Base-by-base conservation (phyloP, 495 filamentous ascomycete species). In the Niebla homalea region DNA sequence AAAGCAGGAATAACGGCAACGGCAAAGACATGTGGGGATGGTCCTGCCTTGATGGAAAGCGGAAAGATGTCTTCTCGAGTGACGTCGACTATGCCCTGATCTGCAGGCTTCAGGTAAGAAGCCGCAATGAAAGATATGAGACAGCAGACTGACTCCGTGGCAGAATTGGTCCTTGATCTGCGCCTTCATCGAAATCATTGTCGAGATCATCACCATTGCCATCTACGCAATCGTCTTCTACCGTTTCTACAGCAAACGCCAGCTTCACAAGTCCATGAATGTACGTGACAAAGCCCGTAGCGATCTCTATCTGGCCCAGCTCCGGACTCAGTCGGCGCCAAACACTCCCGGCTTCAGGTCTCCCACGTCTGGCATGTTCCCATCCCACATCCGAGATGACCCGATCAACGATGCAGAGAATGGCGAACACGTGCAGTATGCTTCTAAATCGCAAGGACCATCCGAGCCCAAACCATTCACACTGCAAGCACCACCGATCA, bases 101-200 rank as follows among this genome's bases (percentile, higher is more conserved):
- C 59, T 99, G 92, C 72, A 85, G 92, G 62, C 77, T 96, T 52
- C 87, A 92, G 76, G 87, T 88, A 70, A 67, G 79, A 18, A 26
- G 36, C 39, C 40, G 36, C n/a, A 7, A 18, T n/a, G 10, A 8
- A 10, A 43, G 15, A 21, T 19, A 2, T 11, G 19, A 22, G 21
- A 1, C 2, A 10, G 19, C 7, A 44, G 35, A 38, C 64, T 69
- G 61, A 70, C 55, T 19, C 44, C 15, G 15, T 22, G 2, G 22
- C 60, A 95, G 84, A 86, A 94, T 67, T 99, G 92, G 92, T 78
- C 84, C 18, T 78, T 99, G 43, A 83, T 99, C 58, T 99, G 92
- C 73, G 85, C 85, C 62, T 84, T 99, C 61, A 97, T 99, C 68
- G 92, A 99, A 70, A 76, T 99, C 55, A 84, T 93, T 48, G 76